phyloP scores from a whole-genome alignment of 2,329 filamentous ascomycete species.

The Calonectria pseudoreteaudii region DNA sequence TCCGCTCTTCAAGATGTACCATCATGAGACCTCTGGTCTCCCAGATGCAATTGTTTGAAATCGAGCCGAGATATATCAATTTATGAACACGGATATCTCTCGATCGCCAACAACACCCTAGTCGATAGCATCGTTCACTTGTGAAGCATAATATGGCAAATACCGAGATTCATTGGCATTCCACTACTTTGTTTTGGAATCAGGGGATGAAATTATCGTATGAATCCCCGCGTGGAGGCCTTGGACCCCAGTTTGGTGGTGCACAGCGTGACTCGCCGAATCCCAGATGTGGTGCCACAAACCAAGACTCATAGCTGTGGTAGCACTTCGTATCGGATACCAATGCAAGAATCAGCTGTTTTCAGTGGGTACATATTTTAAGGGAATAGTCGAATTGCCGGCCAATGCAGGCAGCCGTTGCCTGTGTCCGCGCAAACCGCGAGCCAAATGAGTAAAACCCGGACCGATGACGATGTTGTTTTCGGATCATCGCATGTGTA shows the following conservation, averaged over 20 bases:
- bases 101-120: too few relatives aligned
- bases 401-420: neutral
- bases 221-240: neutral
- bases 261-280: neutral
- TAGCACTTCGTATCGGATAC: neutral
- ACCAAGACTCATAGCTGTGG: neutral
- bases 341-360: neutral
- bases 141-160: neutral
- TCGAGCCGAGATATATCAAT: neutral
- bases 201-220: neutral
- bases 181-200: neutral
- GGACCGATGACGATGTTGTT: neutral
- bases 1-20: conserved; percentile 57
- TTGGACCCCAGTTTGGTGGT: neutral
- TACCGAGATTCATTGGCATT: neutral
- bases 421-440: neutral
- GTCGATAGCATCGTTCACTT: neutral
- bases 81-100: neutral
- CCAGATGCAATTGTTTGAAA: conserved; percentile 46
- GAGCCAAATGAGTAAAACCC: neutral
- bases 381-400: neutral
- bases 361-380: neutral
- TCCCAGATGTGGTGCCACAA: neutral
- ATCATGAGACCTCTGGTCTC: conserved; percentile 56
- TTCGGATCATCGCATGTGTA: neutral